Base-by-base conservation (phyloP, 257 asterid genomes). In the Parsonsia alboflavescens region DNA sequence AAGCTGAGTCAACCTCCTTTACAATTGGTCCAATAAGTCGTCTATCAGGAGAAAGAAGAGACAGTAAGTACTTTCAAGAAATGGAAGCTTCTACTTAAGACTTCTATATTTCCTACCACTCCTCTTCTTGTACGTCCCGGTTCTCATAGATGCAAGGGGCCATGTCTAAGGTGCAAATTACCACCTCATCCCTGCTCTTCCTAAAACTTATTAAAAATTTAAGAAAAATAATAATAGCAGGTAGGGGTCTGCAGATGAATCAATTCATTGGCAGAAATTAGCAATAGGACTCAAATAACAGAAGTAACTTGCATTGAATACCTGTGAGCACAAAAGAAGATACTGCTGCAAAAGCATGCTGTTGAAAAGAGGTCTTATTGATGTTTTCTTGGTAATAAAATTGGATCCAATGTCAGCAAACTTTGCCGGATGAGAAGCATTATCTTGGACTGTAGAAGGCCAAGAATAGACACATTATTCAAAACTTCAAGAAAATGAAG, bases 301-400 rank as follows among this genome's bases (percentile, higher is more conserved):
- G 16, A 61, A 42, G 12, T 26, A 7, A 33, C 44, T 39, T 17
- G 36, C 33, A 48, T 9, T 8, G 33, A 19, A 21, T 82, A 92
- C 99, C 96, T 92, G 99, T 48, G 99, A 44, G 82, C 97, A 95
- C 63, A 95, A 89, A 81, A 95, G 90, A 76, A 95, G 82, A 80
- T 95, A 95, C 74, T 87, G 96, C 85, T 95, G 99, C 89, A 95
- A 82, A 59, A 84, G 86, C 77, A 85, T 75, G 90, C 86, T 85
- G 87, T 88, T 83, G 85, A 88, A 90, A 58, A 91, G 78, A 69
- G 97, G 93, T 71, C n/a, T 74, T 84, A 78, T 83, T 74, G 89
- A 81, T 42, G 75, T 77, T 61, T 77, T 85, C 58, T 82, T 75
- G 71, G 57, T 80, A 74, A 88, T 79, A 76, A 92, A 90, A 75